Base-by-base conservation (phyloP, 331 rosid species). In the Acacia pycnantha region DNA sequence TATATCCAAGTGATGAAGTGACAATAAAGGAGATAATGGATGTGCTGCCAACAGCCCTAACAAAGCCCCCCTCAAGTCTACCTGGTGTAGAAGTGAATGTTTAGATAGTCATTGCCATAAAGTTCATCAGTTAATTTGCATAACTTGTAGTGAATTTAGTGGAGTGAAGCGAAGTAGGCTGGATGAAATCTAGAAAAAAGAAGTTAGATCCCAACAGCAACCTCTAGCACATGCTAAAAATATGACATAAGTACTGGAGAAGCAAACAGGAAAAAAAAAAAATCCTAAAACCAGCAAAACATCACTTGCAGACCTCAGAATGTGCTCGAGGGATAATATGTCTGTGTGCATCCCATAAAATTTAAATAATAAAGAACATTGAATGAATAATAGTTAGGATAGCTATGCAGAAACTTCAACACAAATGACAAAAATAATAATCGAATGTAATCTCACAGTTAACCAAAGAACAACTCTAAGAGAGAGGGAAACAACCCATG, bases 1-100 rank as follows among this genome's bases (percentile, higher is more conserved):
- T 11, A 87, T 90, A 2, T 94, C 99, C 85, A 96, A 77, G 88
- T 96, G 99, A 79, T 96, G 99, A 82, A 96, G 98, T 13, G 99
- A 93, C 73, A 94, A 77, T 69, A 92, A 29, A 29, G 97, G 97
- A 66, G 95, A 89, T 80, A 94, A 77, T 24, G 99, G 91, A 90
- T 96, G 98, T 9, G 97, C 90, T 76, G 98, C 86, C 75, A 96
- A 87, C 84, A 96, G 70, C 70, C 99, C 98, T 2, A 93, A 89
- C 88, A 96, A 76, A 87, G 86, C 82, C 75, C 98, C 98, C 85
- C 99, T 89, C 94, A 96, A 51, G 86, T 96, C 99, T 27, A 92
- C 91, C 99, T 96, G 90, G 73, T 19, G 15, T 18, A 40, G 61
- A 64, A 61, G 51, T 2, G 31, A 67, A 43, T 12, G 72, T 37